Evolutionary conservation across 192 early-diverging fungal species (phyloP), one percentile per base, ranked within the genome.

Genomic region (Backusella tarrabulga): DNA sequence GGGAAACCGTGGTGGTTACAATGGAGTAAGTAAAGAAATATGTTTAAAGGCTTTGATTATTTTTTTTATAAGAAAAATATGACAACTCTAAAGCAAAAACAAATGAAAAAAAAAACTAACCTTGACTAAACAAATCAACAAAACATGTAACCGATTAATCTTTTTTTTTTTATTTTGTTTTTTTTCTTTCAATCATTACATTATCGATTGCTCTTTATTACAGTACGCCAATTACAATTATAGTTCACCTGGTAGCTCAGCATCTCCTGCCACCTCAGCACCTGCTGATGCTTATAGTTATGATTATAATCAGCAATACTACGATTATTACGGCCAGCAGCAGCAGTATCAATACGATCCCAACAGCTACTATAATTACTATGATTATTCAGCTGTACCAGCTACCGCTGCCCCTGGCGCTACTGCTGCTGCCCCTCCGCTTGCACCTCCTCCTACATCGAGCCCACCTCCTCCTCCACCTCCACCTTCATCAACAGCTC

Each of bases 241-340:
- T 67, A 23, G 41, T 34, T 38, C 40, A 35, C 34, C 32, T 50
- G 63, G 35, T 42, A 40, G 52, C 11, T 32, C 41, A 34, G n/a
- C 74, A 32, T 23, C 60, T 50, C 23, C 63, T 67, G 34, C 74
- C 67, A 52, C 72, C 19, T 34, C 34, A 21, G 70, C 76, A 6
- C 35, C 40, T 56, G 26, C 56, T n/a, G 40, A 50, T 21, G 73
- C 38, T 32, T 60, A 50, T 34, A 67, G 35, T 68, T 66, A 80
- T 11, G 77, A 84, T 54, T 74, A 75, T 69, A 54, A 75, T 29
- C 76, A 76, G 35, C 76, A 75, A 26, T 77, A 82, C 26, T 80
- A 78, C n/a, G 75, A 75, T 50, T 73, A 83, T n/a, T 73, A 79
- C 72, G 73, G 34, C 50, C 76, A 72, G 69, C 68, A 70, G 38